Base-by-base conservation (phyloP, 768 basidiomycete genomes). In the Thelephora aurantiotincta region DNA sequence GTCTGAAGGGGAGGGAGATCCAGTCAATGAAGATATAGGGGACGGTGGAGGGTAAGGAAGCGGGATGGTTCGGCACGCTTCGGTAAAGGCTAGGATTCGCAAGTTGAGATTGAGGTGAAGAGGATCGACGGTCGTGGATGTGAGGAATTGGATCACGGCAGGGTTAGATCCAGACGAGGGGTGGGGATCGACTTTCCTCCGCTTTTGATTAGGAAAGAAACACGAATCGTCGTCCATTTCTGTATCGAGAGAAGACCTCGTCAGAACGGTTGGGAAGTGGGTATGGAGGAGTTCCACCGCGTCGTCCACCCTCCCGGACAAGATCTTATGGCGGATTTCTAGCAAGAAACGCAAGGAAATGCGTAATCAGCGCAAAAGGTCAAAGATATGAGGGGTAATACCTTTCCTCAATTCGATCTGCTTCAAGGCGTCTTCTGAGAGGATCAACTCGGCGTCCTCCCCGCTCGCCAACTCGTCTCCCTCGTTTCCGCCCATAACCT, bases 41-140 rank as follows among this genome's bases (percentile, higher is more conserved):
- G 51, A 45, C 35, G 58, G 50, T 20, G 64, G 53, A 34, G 62
- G 61, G 55, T 72, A 73, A 2, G 65, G 64, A 14, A 88, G 69
- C 3, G 86, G 83, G 11, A 74, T 60, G 2, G 83, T 82, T 23
- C 90, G 78, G 52, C 88, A 79, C 18, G 80, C 74, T 62, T 97
- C 93, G 57, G 87, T 80, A 65, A 96, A 97, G 1, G 77, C 75
- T 36, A 85, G 80, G 43, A 96, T 86, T 44, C 82, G 82, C 35
- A 97, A 78, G 58, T 96, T 92, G 51, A 97, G 73, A 14, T 69
- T 67, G 46, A 94, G 70, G 55, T 91, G 87, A 1, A 68, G 61
- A n/a, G 90, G 82, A 43, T 82, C 71, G 22, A 80, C 70, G 5
- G 89, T 82, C 1, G 76, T 81, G 2, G 77, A 65, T 20, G 75